These are phyloP conservation scores for Mortierella polycephala DNA, from an alignment of 371 early-diverging fungal genomes.

Conservation along the genomic window DNA sequence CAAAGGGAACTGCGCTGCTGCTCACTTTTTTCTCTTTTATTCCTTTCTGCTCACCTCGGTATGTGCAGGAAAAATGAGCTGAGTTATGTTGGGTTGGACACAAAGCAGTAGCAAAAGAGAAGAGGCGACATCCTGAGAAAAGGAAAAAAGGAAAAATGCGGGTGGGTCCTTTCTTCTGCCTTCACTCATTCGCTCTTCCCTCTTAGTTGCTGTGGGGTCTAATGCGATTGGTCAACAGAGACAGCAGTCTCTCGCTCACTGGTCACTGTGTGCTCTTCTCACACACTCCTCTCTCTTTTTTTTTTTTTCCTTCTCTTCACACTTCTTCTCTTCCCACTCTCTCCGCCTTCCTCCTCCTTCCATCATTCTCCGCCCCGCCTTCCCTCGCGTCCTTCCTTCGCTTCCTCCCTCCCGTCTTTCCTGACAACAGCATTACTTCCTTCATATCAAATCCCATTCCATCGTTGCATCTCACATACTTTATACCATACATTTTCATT, in stretches of 20 bases:
- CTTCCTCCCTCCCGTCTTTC: slow-evolving; percentile 1
- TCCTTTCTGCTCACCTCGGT: no score
- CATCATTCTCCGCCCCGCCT: neutral
- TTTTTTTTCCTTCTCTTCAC: neutral
- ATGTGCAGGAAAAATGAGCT: no score
- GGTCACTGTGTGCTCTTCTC: neutral
- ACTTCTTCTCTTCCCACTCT: neutral
- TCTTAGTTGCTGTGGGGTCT: no score
- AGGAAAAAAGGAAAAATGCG: no score
- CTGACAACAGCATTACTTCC: neutral
- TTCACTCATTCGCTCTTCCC: neutral
- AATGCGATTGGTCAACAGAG: no score
- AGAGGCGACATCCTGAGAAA: no score
- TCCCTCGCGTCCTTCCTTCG: neutral
- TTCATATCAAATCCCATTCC: neutral
- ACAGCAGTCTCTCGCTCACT: no score
- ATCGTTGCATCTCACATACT: neutral
- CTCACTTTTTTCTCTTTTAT: no score
- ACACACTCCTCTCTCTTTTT: neutral
- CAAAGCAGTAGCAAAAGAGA: no score
- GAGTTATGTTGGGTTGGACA: no score
- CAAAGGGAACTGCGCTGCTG: no score
- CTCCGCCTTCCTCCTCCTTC: neutral
- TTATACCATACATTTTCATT: neutral
- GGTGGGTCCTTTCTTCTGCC: no score